These are phyloP conservation scores for Dichotomopilus funicola DNA, from an alignment of 2,329 filamentous ascomycete genomes.

Conservation along the genomic window DNA sequence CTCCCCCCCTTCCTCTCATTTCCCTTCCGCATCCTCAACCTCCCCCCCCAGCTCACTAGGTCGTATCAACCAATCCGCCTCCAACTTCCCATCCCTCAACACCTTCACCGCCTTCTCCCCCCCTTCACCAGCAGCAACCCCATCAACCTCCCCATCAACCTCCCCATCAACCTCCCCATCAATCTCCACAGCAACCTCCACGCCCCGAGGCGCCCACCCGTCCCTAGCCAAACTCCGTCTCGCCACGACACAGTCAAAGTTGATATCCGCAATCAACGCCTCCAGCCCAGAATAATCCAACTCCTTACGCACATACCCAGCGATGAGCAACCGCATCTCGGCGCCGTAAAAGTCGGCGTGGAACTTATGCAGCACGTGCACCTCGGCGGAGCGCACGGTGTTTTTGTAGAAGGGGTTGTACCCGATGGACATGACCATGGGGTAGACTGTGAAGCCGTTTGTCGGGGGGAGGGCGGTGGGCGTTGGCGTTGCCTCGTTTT, in stretches of 20 bases:
- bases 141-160: slow-evolving; percentile 15
- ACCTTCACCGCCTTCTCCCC: background rate
- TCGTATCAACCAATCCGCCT: slow-evolving; percentile 36
- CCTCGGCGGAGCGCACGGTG: slow-evolving; percentile 76
- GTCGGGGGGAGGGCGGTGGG: background rate
- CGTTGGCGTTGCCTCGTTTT: background rate
- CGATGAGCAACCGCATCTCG: slow-evolving; percentile 69
- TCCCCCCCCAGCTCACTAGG: slow-evolving; percentile 11
- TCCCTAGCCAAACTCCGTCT: slow-evolving; percentile 61
- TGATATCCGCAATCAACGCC: slow-evolving; percentile 80
- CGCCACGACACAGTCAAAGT: slow-evolving; percentile 79
- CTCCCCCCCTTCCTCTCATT: background rate
- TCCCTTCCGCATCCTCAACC: background rate
- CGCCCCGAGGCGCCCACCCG: slow-evolving; percentile 47
- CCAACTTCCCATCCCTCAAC: slow-evolving; percentile 27
- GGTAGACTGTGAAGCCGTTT: slow-evolving; percentile 46
- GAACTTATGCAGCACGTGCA: slow-evolving; percentile 79
- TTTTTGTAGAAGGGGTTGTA: slow-evolving; percentile 99
- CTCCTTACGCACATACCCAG: slow-evolving; percentile 86
- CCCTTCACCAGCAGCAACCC: background rate
- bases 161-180: background rate
- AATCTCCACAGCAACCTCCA: slow-evolving; percentile 23
- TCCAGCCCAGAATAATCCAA: slow-evolving; percentile 81
- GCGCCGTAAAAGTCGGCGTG: slow-evolving; percentile 76
- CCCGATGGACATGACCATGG: slow-evolving; percentile 90